Conservation (phyloP, 805 yeast species). For the Ogataea methanolica region DNA sequence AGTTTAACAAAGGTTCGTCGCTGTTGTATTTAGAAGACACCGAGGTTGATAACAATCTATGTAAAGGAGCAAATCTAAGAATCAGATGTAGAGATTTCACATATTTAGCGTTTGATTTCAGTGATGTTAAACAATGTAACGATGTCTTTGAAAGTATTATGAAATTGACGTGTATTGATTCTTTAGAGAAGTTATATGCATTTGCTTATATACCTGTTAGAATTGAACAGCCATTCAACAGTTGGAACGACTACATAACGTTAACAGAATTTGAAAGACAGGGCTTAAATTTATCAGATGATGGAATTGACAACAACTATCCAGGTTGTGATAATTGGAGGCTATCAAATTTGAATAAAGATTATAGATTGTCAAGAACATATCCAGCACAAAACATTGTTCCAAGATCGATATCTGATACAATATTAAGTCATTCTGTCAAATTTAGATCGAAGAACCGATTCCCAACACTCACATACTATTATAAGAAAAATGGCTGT, state of each 20-base stretch:
- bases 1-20: constrained; percentile 53
- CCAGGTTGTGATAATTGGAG: constrained; percentile 52
- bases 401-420: constrained; percentile 77
- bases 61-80: constrained; percentile 51
- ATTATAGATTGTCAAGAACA: constrained; percentile 64
- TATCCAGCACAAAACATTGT: constrained; percentile 69
- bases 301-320: constrained; percentile 1
- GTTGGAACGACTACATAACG: constrained; percentile 72
- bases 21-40: constrained; percentile 17
- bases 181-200: constrained; percentile 66
- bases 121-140: constrained; percentile 49
- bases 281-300: constrained; percentile 37
- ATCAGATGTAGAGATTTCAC: constrained; percentile 83
- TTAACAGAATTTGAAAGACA: constrained; percentile 67
- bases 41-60: constrained; percentile 13
- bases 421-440: constrained; percentile 75
- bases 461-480: constrained; percentile 78
- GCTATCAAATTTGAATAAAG: constrained; percentile 54
- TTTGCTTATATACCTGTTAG: constrained; percentile 73
- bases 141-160: constrained; percentile 73
- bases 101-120: constrained; percentile 72
- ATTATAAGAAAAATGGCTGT: constrained; percentile 63
- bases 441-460: constrained; percentile 82
- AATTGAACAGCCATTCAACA: constrained; percentile 55
- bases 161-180: constrained; percentile 54